Evolutionary conservation across 495 filamentous ascomycete genomes (phyloP).

Genomic region (Talaromyces nanjingensis): DNA sequence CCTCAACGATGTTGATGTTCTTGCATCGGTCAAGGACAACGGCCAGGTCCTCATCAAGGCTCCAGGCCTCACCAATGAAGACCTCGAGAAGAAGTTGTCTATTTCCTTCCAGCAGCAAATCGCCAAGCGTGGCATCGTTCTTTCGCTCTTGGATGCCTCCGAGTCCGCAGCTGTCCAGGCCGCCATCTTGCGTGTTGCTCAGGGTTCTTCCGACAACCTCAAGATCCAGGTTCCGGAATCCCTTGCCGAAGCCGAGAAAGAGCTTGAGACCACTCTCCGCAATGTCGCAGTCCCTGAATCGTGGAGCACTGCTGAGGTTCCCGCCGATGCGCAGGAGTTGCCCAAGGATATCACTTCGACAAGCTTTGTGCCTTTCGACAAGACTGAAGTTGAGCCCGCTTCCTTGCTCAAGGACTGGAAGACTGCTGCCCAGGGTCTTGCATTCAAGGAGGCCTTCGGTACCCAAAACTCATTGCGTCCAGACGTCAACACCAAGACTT

Average conservation of each 20-base stretch:
- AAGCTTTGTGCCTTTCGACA: constrained; percentile 79
- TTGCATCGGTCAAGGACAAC: constrained; percentile 61
- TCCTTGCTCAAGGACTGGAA: constrained; percentile 67
- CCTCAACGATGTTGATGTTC: constrained; percentile 64
- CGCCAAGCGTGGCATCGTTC: constrained; percentile 55
- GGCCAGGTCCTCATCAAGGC: constrained; percentile 70
- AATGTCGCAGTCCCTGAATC: constrained; percentile 66
- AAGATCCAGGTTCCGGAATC: constrained; percentile 50
- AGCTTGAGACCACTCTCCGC: constrained; percentile 62
- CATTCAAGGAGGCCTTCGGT: constrained; percentile 90
- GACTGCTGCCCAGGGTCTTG: constrained; percentile 75
- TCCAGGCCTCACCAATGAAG: constrained; percentile 74
- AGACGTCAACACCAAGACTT: constrained; percentile 78
- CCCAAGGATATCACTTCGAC: constrained; percentile 58
- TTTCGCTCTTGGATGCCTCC: constrained; percentile 67
- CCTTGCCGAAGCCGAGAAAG: constrained; percentile 54
- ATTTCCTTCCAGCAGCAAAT: constrained; percentile 57
- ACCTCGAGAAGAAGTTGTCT: constrained; percentile 83
- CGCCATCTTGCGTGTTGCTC: constrained; percentile 70
- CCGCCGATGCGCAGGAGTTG: constrained; percentile 43
- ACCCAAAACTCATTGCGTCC: constrained; percentile 70
- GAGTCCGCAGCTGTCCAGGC: constrained; percentile 62
- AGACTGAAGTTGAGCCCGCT: constrained; percentile 61
- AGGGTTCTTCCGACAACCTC: constrained; percentile 46
- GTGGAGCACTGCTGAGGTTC: constrained; percentile 65